Conservation (phyloP, 768 basidiomycete species). For the Paxillus involutus region DNA sequence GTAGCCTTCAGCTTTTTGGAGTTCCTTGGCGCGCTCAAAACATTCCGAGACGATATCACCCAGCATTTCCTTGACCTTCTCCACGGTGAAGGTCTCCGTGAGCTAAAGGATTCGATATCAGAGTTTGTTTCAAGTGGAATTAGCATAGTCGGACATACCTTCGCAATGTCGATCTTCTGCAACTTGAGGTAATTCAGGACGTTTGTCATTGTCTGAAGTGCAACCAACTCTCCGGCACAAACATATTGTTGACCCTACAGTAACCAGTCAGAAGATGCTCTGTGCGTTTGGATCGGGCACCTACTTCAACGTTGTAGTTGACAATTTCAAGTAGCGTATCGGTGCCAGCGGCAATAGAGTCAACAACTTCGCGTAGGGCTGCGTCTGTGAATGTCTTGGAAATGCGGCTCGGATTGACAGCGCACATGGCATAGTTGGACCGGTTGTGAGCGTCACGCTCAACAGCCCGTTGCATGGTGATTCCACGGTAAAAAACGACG, state of each 20-base stretch:
- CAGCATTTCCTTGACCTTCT: conserved; percentile 96
- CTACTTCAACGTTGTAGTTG: conserved; percentile 91
- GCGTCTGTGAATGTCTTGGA: conserved; percentile 93
- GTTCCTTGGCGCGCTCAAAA: conserved; percentile 70
- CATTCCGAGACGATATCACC: conserved; percentile 87
- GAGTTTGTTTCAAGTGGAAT: background rate
- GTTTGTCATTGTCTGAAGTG: conserved; percentile 91
- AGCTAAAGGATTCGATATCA: conserved; percentile 48
- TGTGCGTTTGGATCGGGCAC: conserved; percentile 10
- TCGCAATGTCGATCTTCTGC: conserved; percentile 91
- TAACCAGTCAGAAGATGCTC: conserved; percentile 3
- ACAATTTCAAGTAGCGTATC: conserved; percentile 93
- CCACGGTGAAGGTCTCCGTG: conserved; percentile 82
- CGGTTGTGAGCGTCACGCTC: conserved; percentile 92
- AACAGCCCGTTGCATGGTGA: conserved; percentile 99
- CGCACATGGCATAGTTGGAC: conserved; percentile 98
- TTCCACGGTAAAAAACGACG: conserved; percentile 99
- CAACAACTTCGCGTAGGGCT: conserved; percentile 96
- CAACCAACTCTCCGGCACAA: conserved; percentile 94
- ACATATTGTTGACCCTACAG: conserved; percentile 98
- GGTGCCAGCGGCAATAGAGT: conserved; percentile 76
- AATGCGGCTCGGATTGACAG: conserved; percentile 96
- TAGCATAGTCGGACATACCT: conserved; percentile 45
- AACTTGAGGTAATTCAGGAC: conserved; percentile 96
- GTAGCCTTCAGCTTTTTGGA: conserved; percentile 79